A percentile compares a stretch with the other conserved stretches of the same genome.
Conservation (phyloP, 1,284 basidiomycete genomes). For the Pseudomicrostroma phylloplanum region DNA sequence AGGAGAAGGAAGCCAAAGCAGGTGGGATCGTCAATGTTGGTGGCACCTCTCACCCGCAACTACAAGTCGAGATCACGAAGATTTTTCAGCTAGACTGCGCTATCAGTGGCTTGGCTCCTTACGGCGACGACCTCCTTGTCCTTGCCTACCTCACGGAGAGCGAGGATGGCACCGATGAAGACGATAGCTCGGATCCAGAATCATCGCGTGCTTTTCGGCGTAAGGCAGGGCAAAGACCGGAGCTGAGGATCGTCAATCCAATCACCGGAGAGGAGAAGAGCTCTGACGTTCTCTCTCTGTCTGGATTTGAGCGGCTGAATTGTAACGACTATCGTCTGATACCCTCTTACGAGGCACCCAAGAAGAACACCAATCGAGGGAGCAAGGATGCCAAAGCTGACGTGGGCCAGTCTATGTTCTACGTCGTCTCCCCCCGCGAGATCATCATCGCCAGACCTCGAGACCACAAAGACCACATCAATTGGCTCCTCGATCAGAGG, state of each 20-base stretch:
- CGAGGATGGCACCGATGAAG: conserved; percentile 58
- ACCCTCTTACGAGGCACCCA: conserved; percentile 27
- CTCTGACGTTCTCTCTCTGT: conserved; percentile 73
- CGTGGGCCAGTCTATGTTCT: conserved; percentile 56
- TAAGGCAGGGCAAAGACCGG: conserved; percentile 77
- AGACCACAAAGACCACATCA: conserved; percentile 81
- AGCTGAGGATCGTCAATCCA: conserved; percentile 77
- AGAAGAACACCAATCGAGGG: neutral
- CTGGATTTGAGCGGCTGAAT: conserved; percentile 72
- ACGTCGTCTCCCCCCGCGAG: conserved; percentile 78
- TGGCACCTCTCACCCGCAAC: conserved; percentile 8
- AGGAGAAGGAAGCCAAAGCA: conserved; percentile 15
- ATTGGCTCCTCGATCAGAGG: conserved; percentile 81
- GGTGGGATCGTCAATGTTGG: neutral
- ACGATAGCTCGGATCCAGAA: conserved; percentile 8
- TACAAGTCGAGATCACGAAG: conserved; percentile 73
- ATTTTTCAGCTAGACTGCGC: conserved; percentile 93
- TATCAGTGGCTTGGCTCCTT: conserved; percentile 82
- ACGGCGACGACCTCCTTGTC: conserved; percentile 64
- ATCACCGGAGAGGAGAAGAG: conserved; percentile 80
- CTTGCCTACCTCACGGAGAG: conserved; percentile 62
- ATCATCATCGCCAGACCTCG: conserved; percentile 77
- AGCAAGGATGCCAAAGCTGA: neutral
- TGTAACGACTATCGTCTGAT: conserved; percentile 86
- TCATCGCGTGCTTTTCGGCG: conserved; percentile 57